Conservation (phyloP, 169 alveolate genomes). For the Neospora caninum region DNA sequence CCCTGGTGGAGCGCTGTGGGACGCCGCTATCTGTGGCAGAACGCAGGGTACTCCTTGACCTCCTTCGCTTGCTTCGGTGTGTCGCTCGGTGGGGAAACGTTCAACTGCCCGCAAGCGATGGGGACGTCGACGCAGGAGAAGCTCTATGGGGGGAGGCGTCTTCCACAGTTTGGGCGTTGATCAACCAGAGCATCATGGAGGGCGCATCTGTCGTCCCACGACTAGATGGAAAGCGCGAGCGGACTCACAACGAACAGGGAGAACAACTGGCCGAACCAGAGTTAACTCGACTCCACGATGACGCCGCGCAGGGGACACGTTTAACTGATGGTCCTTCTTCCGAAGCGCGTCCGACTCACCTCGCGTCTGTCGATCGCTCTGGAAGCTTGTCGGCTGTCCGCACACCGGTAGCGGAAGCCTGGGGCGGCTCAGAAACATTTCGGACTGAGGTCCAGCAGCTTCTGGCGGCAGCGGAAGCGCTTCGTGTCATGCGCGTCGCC, state of each 20-base stretch:
- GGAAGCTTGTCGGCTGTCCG: too few relatives aligned
- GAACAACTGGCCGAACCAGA: background rate
- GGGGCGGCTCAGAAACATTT: background rate
- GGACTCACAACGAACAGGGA: background rate
- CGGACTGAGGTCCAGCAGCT: slow-evolving; percentile 20
- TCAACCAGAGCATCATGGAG: slow-evolving; percentile 36
- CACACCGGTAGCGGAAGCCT: too few relatives aligned
- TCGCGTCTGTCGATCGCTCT: too few relatives aligned
- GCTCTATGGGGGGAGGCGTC: background rate
- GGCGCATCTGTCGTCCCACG: background rate
- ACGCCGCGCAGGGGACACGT: background rate
- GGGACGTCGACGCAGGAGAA: background rate
- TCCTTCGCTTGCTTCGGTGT: slow-evolving; percentile 5
- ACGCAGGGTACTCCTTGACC: slow-evolving; percentile 7
- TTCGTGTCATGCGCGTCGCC: background rate
- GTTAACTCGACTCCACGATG: background rate
- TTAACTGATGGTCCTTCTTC: background rate
- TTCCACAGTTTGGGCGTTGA: background rate
- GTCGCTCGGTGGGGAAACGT: background rate
- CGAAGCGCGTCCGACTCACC: too few relatives aligned
- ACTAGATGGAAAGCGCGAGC: background rate
- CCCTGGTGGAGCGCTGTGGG: background rate
- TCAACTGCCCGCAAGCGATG: background rate
- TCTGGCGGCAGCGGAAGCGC: slow-evolving; percentile 13
- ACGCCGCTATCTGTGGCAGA: background rate